Conservation (phyloP, 768 basidiomycete species). For the Lentinula boryana region DNA sequence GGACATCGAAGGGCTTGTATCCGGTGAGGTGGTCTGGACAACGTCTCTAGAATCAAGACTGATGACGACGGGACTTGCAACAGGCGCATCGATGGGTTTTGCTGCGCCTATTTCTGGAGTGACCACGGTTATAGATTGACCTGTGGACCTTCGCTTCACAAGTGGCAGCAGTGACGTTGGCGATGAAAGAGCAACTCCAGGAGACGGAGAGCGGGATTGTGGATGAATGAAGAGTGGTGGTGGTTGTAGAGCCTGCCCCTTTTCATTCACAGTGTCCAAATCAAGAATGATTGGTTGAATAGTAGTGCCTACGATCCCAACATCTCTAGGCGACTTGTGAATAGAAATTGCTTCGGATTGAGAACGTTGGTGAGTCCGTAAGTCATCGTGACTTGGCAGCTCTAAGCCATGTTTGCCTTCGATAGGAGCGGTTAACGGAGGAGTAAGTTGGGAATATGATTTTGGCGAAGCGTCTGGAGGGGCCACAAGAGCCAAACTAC, state of each 20-base stretch:
- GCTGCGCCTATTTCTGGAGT: conserved; percentile 61
- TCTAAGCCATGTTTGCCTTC: conserved; percentile 9
- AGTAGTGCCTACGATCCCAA: conserved; percentile 45
- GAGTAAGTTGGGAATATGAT: conserved; percentile 46
- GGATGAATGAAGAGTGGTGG: conserved; percentile 28
- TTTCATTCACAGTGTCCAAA: neutral
- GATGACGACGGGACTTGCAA: conserved; percentile 58
- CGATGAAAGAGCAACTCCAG: conserved; percentile 3
- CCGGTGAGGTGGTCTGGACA: conserved; percentile 14
- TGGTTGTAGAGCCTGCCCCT: conserved; percentile 17
- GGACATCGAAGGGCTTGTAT: conserved; percentile 17
- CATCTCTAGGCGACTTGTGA: conserved; percentile 28
- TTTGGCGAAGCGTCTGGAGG: conserved; percentile 62
- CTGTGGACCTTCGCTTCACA: conserved; percentile 19
- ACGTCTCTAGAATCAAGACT: conserved; percentile 28
- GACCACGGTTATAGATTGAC: conserved; percentile 31
- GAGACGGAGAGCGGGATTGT: conserved; percentile 26
- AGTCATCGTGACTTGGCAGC: conserved; percentile 2
- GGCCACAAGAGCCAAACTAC: conserved; percentile 61
- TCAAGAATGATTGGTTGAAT: conserved; percentile 4
- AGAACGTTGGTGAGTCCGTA: conserved; percentile 35
- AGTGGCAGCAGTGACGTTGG: conserved; percentile 7
- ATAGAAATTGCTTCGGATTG: conserved; percentile 38
- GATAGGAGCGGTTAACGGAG: conserved; percentile 44
- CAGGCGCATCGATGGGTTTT: conserved; percentile 53